Evolutionary conservation across 1,284 basidiomycete genomes (phyloP).

Genomic region (Cryptococcus floricola): DNA sequence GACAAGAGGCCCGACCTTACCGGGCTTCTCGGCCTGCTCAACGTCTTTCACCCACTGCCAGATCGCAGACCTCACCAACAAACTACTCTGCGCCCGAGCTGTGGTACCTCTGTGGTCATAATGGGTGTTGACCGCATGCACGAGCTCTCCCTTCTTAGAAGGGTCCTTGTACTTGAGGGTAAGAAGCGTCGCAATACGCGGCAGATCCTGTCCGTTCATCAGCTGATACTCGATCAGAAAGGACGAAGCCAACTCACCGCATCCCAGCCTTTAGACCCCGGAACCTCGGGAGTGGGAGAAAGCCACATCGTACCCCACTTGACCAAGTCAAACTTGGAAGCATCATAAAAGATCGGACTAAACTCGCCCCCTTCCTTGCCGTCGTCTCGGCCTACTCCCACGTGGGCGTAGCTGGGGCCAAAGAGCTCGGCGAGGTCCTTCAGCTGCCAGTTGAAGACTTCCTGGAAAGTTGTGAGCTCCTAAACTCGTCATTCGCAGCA

Average conservation of each 20-base stretch:
- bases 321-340: conserved; percentile 34
- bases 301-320: conserved; percentile 43
- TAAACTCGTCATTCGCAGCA: not conserved
- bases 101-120: conserved; percentile 42
- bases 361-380: conserved; percentile 60
- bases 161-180: conserved; percentile 21
- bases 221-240: not conserved
- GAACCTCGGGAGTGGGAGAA: conserved; percentile 33
- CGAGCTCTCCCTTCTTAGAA: conserved; percentile 6
- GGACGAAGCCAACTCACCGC: conserved; percentile 38
- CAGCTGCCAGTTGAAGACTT: conserved; percentile 60
- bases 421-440: conserved; percentile 59
- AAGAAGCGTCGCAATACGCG: conserved; percentile 44
- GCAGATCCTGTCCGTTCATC: conserved; percentile 21
- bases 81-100: conserved; percentile 37
- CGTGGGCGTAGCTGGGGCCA: conserved; percentile 56
- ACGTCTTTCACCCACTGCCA: conserved; percentile 28
- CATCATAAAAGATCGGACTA: conserved; percentile 62
- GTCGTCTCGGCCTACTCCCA: conserved; percentile 63
- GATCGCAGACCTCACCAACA: conserved; percentile 35
- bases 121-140: conserved; percentile 47
- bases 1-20: conserved; percentile 10
- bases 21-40: conserved; percentile 13
- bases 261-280: conserved; percentile 46
- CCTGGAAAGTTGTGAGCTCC: conserved; percentile 39